Base-by-base conservation (phyloP, 2,329 filamentous ascomycete genomes). In the Aureobasidium sp. region DNA sequence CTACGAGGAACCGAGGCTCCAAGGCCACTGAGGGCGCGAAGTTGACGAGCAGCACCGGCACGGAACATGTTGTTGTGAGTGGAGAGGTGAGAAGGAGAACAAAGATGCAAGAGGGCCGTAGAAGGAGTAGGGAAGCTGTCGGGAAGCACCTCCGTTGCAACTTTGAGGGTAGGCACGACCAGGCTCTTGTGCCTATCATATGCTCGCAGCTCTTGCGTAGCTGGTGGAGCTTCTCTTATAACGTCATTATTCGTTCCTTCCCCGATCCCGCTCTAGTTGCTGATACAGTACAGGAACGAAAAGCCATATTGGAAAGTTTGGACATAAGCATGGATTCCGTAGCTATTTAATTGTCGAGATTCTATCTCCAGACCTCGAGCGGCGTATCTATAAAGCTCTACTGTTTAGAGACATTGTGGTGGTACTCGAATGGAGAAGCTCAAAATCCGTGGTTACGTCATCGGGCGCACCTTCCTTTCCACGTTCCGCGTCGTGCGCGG, bases 41-140 rank as follows among this genome's bases (percentile, higher is more conserved):
- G 73, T 70, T 54, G 74, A 66, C 77, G 74, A 62, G 74, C 71
- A 62, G 76, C 76, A 70, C 72, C 72, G 61, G 73, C 74, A 66
- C 77, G 77, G 67, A 79, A 72, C 77, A 79, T 78, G 49, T 21
- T 78, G 49, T 21, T 36, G 59, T 47, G 29, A 37, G 14, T 21
- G 5, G 37, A 50, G 42, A 53, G 27, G 13, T 27, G 39, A 36
- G 53, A 62, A 29, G 16, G 34, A 57, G 60, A 34, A 41, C 53
- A 29, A 50, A 61, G 57, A 13, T 13, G n/a, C 11, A 13, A 30
- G 49, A 30, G n/a, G 9, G 16, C 30, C 25, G 36, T 6, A 30
- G 34, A 25, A 53, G 49, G 25, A 29, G 21, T 32, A 37, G 16
- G 27, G 48, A 51, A 51, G 48, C 50, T 54, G 16, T 32, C 27